phyloP scores from a whole-genome alignment of 1,284 basidiomycete genomes.

The Singerocomus rubriflavus region DNA sequence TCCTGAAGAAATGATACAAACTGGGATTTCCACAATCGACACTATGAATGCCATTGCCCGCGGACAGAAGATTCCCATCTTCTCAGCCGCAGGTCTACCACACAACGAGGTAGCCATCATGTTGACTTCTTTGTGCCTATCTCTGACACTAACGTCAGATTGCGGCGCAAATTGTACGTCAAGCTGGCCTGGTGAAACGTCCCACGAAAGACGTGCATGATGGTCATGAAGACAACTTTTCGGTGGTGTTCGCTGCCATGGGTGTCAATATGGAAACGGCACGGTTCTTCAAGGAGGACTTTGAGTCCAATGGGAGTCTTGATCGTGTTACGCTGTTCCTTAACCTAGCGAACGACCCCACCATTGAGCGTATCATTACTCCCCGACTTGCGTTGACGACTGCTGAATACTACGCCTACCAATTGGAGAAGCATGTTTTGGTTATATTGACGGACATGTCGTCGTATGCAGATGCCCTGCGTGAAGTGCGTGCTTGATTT shows the following conservation, averaged over 20 bases:
- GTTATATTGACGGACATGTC: constrained; percentile 99
- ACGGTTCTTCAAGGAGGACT: constrained; percentile 99
- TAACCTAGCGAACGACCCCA: constrained; percentile 99
- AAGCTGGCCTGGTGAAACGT: constrained; percentile 94
- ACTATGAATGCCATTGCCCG: constrained; percentile 99
- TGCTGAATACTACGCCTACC: constrained; percentile 99
- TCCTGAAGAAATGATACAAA: constrained; percentile 99
- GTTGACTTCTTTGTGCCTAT: constrained; percentile 18
- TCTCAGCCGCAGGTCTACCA: constrained; percentile 97
- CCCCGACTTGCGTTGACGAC: constrained; percentile 97
- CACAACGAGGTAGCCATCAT: constrained; percentile 84
- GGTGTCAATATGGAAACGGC: constrained; percentile 99
- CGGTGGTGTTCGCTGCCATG: constrained; percentile 99
- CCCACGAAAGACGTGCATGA: constrained; percentile 98
- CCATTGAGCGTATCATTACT: constrained; percentile 99
- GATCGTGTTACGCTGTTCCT: constrained; percentile 98
- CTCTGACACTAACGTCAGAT: constrained; percentile 57
- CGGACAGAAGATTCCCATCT: constrained; percentile 99
- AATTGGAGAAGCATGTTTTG: constrained; percentile 98
- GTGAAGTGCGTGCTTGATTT: constrained; percentile 62
- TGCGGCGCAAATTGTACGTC: constrained; percentile 99
- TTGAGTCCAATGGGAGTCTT: constrained; percentile 97
- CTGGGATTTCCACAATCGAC: constrained; percentile 99
- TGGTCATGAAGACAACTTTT: constrained; percentile 99
- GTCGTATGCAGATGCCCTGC: constrained; percentile 95